Base-by-base conservation (phyloP, 331 rosid genomes). In the Rhamnella rubrinervis region DNA sequence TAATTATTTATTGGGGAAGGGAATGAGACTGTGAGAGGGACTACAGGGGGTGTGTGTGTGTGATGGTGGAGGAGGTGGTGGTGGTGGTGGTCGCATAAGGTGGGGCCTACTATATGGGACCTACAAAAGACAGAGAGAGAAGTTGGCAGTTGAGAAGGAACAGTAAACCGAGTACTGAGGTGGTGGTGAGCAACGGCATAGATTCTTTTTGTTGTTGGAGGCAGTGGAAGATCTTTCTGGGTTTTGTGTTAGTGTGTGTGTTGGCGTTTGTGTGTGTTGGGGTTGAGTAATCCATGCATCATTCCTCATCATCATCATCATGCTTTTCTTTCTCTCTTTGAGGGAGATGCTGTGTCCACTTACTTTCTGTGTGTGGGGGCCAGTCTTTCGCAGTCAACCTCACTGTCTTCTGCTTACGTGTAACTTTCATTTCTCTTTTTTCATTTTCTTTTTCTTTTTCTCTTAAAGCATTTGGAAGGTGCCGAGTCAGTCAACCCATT, bases 281-380 rank as follows among this genome's bases (percentile, higher is more conserved):
- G 4, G 35, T 31, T 31, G 35, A 31, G 35, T 31, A 31, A 11
- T 44, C 49, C 49, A 8, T 44, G 49, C 14, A 44, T 55, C n/a
- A 49, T 14, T 64, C 11, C 2, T 17, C 17, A 25, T 55, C 60
- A 19, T 38, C 67, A 75, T 75, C 74, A 75, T 75, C 74, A 73
- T 74, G 78, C 49, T 44, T 44, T 41, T 23, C 23, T 23, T 44
- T 31, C 35, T 31, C 4, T 31, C 49, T 84, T 83, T 74, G 57
- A 18, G 38, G 26, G 69, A 18, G 96, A 85, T 87, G 95, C 89
- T 80, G 78, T 63, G 51, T 84, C 93, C 96, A 92, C 96, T 89
- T 73, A 74, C 80, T 72, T 78, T 80, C 37, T 44, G 83, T 83
- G 83, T 83, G 35, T 31, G 35, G 89, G 87, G 75, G 77, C 85